Evolutionary conservation across 2,329 filamentous ascomycete genomes (phyloP).

Genomic region (Seiridium cupressi): DNA sequence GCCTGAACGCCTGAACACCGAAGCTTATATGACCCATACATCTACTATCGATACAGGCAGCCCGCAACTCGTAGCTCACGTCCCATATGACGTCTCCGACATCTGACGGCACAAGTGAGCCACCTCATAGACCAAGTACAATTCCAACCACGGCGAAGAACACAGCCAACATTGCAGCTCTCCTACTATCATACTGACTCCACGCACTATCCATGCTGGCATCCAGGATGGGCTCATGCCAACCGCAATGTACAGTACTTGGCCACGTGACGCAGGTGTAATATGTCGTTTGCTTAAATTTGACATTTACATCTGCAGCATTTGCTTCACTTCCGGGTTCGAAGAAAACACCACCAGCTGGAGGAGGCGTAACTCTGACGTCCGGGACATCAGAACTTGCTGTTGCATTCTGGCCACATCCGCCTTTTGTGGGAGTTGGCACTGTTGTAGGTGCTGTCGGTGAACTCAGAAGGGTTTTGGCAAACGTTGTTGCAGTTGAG

Average conservation of each 20-base stretch:
- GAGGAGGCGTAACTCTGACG: conserved; percentile 2
- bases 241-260: conserved; percentile 34
- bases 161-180: neutral
- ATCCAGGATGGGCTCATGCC: conserved; percentile 35
- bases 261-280: conserved; percentile 33
- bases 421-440: neutral
- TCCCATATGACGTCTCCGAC: too few relatives aligned
- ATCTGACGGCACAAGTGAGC: too few relatives aligned
- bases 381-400: neutral
- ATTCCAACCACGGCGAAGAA: too few relatives aligned
- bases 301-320: conserved; percentile 1
- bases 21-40: too few relatives aligned
- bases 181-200: conserved; percentile 8
- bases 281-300: conserved; percentile 36
- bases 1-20: too few relatives aligned
- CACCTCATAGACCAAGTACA: too few relatives aligned
- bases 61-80: too few relatives aligned
- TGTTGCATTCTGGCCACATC: neutral
- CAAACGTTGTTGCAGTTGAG: neutral
- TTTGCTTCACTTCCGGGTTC: neutral
- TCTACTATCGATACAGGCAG: too few relatives aligned
- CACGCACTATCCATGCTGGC: conserved; percentile 15
- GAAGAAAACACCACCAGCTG: neutral
- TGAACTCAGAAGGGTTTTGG: neutral
- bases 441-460: neutral